Evolutionary conservation across 2,329 filamentous ascomycete species (phyloP), one percentile per base, ranked within the genome.

Genomic region (Monosporascus sp.): DNA sequence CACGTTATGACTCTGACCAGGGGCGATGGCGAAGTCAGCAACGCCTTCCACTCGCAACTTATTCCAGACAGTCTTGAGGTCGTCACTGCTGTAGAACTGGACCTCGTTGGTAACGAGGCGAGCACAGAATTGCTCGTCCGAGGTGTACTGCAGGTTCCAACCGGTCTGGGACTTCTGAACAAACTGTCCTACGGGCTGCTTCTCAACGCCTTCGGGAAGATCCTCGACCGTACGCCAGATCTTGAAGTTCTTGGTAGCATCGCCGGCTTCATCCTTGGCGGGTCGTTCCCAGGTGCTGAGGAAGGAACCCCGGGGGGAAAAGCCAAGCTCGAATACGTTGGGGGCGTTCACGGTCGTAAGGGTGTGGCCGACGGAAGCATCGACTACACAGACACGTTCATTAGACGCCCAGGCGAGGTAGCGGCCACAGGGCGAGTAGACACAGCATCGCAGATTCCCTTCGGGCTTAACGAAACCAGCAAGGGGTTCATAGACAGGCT

Each of bases 121-220:
- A 60, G 93, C 94, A 71, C 93, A 97, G 72, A 90, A 93, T 70
- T 86, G 84, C 79, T 99, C 94, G 69, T 99, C 94, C 55, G 84
- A 82, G 31, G 92, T 96, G 74, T 97, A 99, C 74, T 97, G 93
- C 68, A 99, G 79, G 70, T 97, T 97, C 93, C 93, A 97, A 66
- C 92, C 90, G 46, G 88, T 90, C 77, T 96, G 91, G 60, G 86
- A 88, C 79, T 97, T 97, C 74, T 99, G 94, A 61, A 99, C 94
- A 70, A 95, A 99, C 65, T 85, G 82, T 59, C 92, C 93, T 46
- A 97, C 80, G 31, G 92, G 85, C 64, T 86, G 79, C 73, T 89
- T 88, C 61, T 87, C 82, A 56, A 74, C 75, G 48, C 74, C 82
- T 46, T 81, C 81, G 47, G 83, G 75, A 14, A 79, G 70, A 8